These are phyloP conservation scores for Komagataella phaffii DNA, from an alignment of 805 yeast species.

Conservation along the genomic window DNA sequence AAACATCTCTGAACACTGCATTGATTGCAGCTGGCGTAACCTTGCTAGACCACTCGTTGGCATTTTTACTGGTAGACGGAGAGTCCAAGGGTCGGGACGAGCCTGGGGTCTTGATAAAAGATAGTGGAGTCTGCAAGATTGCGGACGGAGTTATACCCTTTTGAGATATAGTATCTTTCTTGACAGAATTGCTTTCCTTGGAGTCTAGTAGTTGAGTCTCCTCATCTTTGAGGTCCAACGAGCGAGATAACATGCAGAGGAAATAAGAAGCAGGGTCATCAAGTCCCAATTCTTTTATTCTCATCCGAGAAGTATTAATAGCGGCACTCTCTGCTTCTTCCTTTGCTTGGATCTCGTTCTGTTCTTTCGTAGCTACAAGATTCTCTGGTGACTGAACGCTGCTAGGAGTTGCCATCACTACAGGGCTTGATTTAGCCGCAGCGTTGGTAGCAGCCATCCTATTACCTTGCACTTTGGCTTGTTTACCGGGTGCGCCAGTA, in stretches of 20 bases:
- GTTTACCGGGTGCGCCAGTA: not conserved
- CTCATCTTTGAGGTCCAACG: slow-evolving; percentile 30
- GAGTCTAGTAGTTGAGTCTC: slow-evolving; percentile 15
- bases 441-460: slow-evolving; percentile 9
- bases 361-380: slow-evolving; percentile 17
- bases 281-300: slow-evolving; percentile 30
- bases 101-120: slow-evolving; percentile 20
- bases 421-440: not conserved
- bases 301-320: slow-evolving; percentile 27
- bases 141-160: slow-evolving; percentile 23
- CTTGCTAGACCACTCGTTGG: slow-evolving; percentile 19
- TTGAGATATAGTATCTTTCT: slow-evolving; percentile 4
- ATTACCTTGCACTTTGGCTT: not conserved
- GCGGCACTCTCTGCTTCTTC: slow-evolving; percentile 14
- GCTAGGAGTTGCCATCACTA: slow-evolving; percentile 7
- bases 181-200: slow-evolving; percentile 5
- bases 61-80: not conserved
- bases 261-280: slow-evolving; percentile 35
- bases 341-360: slow-evolving; percentile 13
- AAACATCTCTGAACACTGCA: slow-evolving; percentile 32
- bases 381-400: slow-evolving; percentile 13
- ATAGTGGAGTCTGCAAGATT: slow-evolving; percentile 22
- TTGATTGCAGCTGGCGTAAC: slow-evolving; percentile 30
- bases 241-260: slow-evolving; percentile 35
- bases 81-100: slow-evolving; percentile 3